Base-by-base conservation (phyloP, 202 grass and related monocot genomes). In the Zizania palustris region DNA sequence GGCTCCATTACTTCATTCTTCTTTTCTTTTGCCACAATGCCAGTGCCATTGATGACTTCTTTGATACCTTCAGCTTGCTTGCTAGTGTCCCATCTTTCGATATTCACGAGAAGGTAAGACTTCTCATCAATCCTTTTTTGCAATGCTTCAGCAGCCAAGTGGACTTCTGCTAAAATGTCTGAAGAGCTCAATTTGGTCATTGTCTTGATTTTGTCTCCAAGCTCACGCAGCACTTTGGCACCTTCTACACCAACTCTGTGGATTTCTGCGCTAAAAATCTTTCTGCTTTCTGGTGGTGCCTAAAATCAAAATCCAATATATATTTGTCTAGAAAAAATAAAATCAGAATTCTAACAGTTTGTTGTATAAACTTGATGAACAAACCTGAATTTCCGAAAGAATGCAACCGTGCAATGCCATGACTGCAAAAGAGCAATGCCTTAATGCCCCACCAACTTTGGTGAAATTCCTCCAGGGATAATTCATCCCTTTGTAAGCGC, bases 401-500 rank as follows among this genome's bases (percentile, higher is more conserved):
- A 99, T 93, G 88, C 92, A 99, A 45, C 92, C 96, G 87, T 99
- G 96, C 79, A 99, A 85, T 11, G 96, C 92, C 96, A 99, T 99
- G 57, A 99, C 85, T 72, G 75, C 91, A 51, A 99, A 99, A 54
- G 92, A 89, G 76, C 92, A 96, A 45, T 99, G 92, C 75, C 92
- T 89, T 60, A 99, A 75, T 59, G 96, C 90, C 74, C 96, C 92
- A 70, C 92, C 67, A 79, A 99, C 85, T 93, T 82, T 93, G 45
- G 87, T 86, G 72, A 85, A 99, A 64, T 48, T 85, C 81, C 83
- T 96, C 90, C 96, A 96, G 45, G 90, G 96, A 89, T 99, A 99
- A 14, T 76, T 89, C 83, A 77, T 72, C 65, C 66, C 91, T 73
- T 89, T 99, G 76, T 89, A 96, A 59, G 76, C 81, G 15, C 96